Conservation (phyloP, 768 basidiomycete species). For the Russula compacta region DNA sequence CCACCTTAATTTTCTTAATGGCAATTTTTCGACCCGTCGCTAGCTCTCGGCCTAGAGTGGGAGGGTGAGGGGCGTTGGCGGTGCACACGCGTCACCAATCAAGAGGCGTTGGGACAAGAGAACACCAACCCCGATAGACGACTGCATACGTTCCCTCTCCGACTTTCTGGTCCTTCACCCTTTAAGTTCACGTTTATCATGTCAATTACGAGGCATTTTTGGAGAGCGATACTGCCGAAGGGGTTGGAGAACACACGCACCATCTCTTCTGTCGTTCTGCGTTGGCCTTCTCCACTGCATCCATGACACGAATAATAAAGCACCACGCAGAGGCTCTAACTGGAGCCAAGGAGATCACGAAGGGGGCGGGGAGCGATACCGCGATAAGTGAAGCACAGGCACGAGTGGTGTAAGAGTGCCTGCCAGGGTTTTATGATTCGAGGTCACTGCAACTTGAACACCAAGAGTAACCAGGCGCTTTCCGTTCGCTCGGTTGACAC, state of each 20-base stretch:
- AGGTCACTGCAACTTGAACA: no score
- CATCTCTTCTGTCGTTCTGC: slow-evolving; percentile 61
- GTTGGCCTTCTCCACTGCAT: slow-evolving; percentile 76
- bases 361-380: no score
- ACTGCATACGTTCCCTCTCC: slow-evolving; percentile 95
- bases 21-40: slow-evolving; percentile 79
- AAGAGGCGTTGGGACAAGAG: background rate
- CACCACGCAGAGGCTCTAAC: no score
- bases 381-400: background rate
- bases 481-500: no score
- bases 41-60: slow-evolving; percentile 53
- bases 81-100: background rate
- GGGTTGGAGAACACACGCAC: slow-evolving; percentile 28
- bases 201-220: background rate
- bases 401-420: background rate
- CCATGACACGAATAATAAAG: slow-evolving; percentile 37
- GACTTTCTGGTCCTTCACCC: slow-evolving; percentile 75
- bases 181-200: slow-evolving; percentile 22
- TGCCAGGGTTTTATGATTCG: no score
- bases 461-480: no score
- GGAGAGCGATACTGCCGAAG: background rate
- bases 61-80: background rate
- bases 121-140: slow-evolving; percentile 72
- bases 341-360: no score
- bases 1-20: slow-evolving; percentile 97